Conservation (phyloP, 345 rosid species). For the Aquilaria sinensis region DNA sequence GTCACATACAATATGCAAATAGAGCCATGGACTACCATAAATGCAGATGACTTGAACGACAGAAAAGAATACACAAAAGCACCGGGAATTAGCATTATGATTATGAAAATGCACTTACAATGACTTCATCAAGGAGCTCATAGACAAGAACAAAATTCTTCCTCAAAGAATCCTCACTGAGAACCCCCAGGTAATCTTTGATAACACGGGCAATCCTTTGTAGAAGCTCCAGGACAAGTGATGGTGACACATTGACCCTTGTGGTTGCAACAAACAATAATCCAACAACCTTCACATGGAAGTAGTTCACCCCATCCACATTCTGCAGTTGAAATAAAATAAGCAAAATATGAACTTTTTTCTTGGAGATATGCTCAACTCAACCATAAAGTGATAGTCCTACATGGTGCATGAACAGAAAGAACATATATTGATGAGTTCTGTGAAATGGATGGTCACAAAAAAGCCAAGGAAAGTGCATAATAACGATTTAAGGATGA, state of each 20-base stretch:
- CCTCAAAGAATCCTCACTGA: slow-evolving; percentile 90
- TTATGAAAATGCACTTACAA: slow-evolving; percentile 47
- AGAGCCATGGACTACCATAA: too few relatives aligned
- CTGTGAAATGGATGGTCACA: too few relatives aligned
- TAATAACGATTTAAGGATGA: too few relatives aligned
- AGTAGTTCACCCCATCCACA: slow-evolving; percentile 96
- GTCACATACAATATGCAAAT: not conserved
- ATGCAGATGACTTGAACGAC: too few relatives aligned
- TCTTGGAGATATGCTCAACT: too few relatives aligned
- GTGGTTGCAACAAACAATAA: slow-evolving; percentile 92
- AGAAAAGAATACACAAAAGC: too few relatives aligned
- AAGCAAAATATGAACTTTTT: not conserved
- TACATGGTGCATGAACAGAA: too few relatives aligned
- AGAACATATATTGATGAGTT: too few relatives aligned
- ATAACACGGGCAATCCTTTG: slow-evolving; percentile 97
- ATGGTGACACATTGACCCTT: slow-evolving; percentile 83
- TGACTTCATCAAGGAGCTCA: slow-evolving; percentile 95
- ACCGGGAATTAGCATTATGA: too few relatives aligned
- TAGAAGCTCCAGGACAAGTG: slow-evolving; percentile 93
- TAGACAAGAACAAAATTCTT: slow-evolving; percentile 94
- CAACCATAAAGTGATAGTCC: too few relatives aligned
- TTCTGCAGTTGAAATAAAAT: slow-evolving; percentile 34
- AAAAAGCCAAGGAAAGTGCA: too few relatives aligned
- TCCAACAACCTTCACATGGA: slow-evolving; percentile 95
- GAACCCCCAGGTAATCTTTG: slow-evolving; percentile 93